These are phyloP conservation scores for Drechslerella coelobrocha DNA, from an alignment of 2,329 filamentous ascomycete genomes.

Conservation along the genomic window DNA sequence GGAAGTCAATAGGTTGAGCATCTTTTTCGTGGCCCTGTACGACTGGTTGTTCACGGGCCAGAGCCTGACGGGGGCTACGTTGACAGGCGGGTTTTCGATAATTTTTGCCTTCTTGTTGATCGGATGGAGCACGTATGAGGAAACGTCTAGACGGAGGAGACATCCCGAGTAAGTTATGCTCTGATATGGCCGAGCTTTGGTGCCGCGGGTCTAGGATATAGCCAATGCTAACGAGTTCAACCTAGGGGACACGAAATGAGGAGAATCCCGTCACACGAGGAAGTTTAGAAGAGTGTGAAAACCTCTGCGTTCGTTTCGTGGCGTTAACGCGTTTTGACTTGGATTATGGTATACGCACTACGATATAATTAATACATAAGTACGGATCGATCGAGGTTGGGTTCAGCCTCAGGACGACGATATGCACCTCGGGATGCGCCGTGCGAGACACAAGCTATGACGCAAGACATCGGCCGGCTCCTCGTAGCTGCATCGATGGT, in stretches of 20 bases:
- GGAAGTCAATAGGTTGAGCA: slow-evolving; percentile 23
- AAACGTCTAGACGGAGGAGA: slow-evolving; percentile 28
- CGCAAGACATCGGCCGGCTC: no score
- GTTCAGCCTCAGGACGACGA: no score
- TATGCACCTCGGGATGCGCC: no score
- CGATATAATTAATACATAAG: no score
- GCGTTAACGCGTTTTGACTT: no score
- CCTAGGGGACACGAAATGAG: slow-evolving; percentile 31
- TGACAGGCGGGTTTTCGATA: slow-evolving; percentile 32
- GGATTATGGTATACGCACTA: no score
- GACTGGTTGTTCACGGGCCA: slow-evolving; percentile 42
- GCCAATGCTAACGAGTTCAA: no score
- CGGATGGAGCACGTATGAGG: slow-evolving; percentile 44
- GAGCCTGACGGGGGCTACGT: slow-evolving; percentile 27
- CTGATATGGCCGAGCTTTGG: background rate
- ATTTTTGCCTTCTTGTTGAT: slow-evolving; percentile 43
- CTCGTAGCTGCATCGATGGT: no score
- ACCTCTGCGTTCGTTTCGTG: no score
- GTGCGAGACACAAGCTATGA: no score
- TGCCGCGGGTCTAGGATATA: background rate
- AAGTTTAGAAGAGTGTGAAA: slow-evolving; percentile 19
- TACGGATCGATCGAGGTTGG: no score
- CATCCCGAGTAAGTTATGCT: slow-evolving; percentile 9
- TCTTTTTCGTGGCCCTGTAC: slow-evolving; percentile 42
- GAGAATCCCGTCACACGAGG: slow-evolving; percentile 22